These are phyloP conservation scores for Agaricus sinodeliciosus DNA, from an alignment of 768 basidiomycete species.

Conservation along the genomic window DNA sequence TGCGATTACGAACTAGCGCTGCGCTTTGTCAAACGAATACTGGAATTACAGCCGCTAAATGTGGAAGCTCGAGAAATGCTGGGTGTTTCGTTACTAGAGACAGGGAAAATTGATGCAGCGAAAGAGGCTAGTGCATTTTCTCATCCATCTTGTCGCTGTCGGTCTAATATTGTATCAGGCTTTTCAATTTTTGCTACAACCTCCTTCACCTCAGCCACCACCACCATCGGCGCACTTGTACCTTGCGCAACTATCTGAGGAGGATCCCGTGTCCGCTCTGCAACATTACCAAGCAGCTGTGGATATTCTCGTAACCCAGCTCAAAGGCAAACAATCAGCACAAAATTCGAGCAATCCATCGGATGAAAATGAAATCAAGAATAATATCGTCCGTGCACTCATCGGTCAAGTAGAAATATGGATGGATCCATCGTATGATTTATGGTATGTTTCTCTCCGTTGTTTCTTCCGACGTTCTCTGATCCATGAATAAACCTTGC, in stretches of 20 bases:
- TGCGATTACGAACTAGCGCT: constrained; percentile 80
- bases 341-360: constrained; percentile 24
- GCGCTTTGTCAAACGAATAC: constrained; percentile 61
- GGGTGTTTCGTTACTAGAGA: constrained; percentile 73
- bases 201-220: constrained; percentile 62
- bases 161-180: constrained; percentile 32
- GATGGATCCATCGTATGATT: constrained; percentile 88
- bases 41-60: constrained; percentile 58
- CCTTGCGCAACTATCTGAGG: constrained; percentile 82
- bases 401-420: constrained; percentile 91
- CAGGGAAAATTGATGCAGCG: constrained; percentile 68
- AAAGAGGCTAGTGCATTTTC: constrained; percentile 40
- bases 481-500: not conserved
- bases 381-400: constrained; percentile 70
- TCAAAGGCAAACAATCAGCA: constrained; percentile 70
- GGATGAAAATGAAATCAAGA: constrained; percentile 55
- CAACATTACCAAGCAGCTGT: constrained; percentile 78
- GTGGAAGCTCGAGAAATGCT: constrained; percentile 73
- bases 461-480: not conserved
- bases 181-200: constrained; percentile 55
- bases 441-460: constrained; percentile 51
- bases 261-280: constrained; percentile 68
- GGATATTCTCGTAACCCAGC: constrained; percentile 55
- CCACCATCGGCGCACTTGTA: constrained; percentile 25
- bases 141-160: not conserved